A percentile compares a stretch with the other conserved stretches of the same genome.
These are phyloP conservation scores for Ustilago vetiveriae DNA, from an alignment of 1,284 basidiomycete genomes.

Conservation along the genomic window DNA sequence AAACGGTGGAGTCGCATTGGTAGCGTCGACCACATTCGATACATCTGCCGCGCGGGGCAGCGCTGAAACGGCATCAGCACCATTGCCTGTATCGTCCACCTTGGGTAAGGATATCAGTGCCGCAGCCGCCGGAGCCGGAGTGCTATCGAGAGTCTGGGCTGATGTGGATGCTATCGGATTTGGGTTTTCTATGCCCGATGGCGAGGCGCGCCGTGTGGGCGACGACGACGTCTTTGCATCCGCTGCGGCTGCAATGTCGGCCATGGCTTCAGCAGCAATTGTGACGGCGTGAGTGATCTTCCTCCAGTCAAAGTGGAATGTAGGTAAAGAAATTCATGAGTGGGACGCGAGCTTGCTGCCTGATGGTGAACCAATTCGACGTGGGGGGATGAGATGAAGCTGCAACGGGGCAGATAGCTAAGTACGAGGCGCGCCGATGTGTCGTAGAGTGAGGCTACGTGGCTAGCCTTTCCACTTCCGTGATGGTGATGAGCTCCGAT, in stretches of 20 bases:
- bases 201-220: slow-evolving; percentile 28
- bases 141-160: slow-evolving; percentile 44
- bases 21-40: not conserved
- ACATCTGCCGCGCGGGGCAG: slow-evolving; percentile 1
- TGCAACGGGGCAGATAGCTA: not conserved
- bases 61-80: not conserved
- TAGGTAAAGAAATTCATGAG: slow-evolving; percentile 12
- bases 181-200: slow-evolving; percentile 41
- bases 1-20: not conserved
- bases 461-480: too few species aligned
- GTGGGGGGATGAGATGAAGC: not conserved
- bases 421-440: too few species aligned
- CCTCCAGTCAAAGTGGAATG: slow-evolving; percentile 14
- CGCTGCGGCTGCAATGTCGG: slow-evolving; percentile 16
- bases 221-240: slow-evolving; percentile 18
- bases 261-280: slow-evolving; percentile 10
- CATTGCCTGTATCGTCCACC: not conserved
- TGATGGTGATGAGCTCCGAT: too few species aligned
- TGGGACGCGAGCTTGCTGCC: not conserved
- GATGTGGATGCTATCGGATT: slow-evolving; percentile 51
- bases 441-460: too few species aligned
- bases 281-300: not conserved
- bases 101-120: not conserved
- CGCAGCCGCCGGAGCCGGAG: not conserved
- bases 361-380: slow-evolving; percentile 6